A percentile compares a stretch with the other conserved stretches of the same genome.
phyloP scores from a whole-genome alignment of 1,284 basidiomycete genomes.

The Grifola frondosa region DNA sequence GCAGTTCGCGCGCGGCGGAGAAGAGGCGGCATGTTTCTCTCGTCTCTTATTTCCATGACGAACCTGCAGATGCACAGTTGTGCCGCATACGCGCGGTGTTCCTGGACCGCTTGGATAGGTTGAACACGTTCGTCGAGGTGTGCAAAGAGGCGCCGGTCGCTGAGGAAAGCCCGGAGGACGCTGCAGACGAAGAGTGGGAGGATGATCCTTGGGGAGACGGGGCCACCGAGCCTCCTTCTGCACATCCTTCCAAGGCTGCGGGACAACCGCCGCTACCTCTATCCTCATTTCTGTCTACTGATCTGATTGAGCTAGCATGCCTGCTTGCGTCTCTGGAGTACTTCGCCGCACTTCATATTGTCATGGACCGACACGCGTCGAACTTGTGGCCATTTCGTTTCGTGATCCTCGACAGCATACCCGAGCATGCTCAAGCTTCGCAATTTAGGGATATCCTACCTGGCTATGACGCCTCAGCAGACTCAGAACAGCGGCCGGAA shows the following conservation, averaged over 20 bases:
- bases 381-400: constrained; percentile 72
- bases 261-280: constrained; percentile 51
- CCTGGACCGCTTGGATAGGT: constrained; percentile 59
- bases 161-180: constrained; percentile 21
- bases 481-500: constrained; percentile 41
- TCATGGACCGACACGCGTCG: constrained; percentile 57
- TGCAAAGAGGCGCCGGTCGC: constrained; percentile 39
- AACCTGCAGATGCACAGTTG: constrained; percentile 58
- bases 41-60: constrained; percentile 49
- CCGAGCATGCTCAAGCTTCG: constrained; percentile 67
- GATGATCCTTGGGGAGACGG: constrained; percentile 81
- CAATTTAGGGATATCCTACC: constrained; percentile 68
- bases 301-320: constrained; percentile 60
- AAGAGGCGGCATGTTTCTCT: constrained; percentile 32
- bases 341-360: constrained; percentile 54
- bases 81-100: constrained; percentile 62
- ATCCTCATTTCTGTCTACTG: constrained; percentile 59
- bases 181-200: constrained; percentile 61
- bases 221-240: constrained; percentile 24
- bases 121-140: constrained; percentile 68
- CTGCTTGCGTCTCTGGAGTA: constrained; percentile 63
- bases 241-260: constrained; percentile 23
- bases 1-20: constrained; percentile 8
- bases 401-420: constrained; percentile 68
- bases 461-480: constrained; percentile 45